Evolutionary conservation across 768 basidiomycete species (phyloP).

Genomic region (Rhizopogon sp.): DNA sequence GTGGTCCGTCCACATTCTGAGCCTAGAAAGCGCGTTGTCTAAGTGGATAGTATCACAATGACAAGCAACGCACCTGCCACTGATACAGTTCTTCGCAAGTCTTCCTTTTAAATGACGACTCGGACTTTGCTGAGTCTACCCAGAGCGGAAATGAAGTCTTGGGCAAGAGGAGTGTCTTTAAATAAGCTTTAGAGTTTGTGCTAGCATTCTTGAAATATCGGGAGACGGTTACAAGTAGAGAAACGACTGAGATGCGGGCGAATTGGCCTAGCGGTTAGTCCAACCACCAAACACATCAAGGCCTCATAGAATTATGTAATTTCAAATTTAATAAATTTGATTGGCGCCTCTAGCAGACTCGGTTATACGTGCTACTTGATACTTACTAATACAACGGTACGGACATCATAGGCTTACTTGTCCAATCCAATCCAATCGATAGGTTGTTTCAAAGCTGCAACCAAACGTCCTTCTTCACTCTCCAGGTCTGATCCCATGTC

Average conservation of each 20-base stretch:
- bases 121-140: conserved; percentile 58
- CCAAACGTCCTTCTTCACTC: conserved; percentile 63
- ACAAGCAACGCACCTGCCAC: conserved; percentile 58
- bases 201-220: neutral
- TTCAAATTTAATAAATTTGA: too few relatives aligned
- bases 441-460: conserved; percentile 58
- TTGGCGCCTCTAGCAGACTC: too few relatives aligned
- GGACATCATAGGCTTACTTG: too few relatives aligned
- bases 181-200: conserved; percentile 34
- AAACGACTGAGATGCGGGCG: neutral
- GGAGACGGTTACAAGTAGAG: neutral
- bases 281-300: neutral
- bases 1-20: conserved; percentile 56
- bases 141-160: conserved; percentile 77
- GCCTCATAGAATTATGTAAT: too few relatives aligned
- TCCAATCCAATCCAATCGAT: conserved; percentile 46
- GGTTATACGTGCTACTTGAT: too few relatives aligned
- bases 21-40: conserved; percentile 36
- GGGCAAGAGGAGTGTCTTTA: conserved; percentile 72
- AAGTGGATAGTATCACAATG: neutral
- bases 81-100: conserved; percentile 73
- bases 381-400: too few relatives aligned
- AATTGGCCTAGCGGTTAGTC: neutral
- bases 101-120: conserved; percentile 49
- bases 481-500: conserved; percentile 61